Evolutionary conservation across 192 early-diverging fungal genomes (phyloP).

Genomic region (Dissophora ornata): DNA sequence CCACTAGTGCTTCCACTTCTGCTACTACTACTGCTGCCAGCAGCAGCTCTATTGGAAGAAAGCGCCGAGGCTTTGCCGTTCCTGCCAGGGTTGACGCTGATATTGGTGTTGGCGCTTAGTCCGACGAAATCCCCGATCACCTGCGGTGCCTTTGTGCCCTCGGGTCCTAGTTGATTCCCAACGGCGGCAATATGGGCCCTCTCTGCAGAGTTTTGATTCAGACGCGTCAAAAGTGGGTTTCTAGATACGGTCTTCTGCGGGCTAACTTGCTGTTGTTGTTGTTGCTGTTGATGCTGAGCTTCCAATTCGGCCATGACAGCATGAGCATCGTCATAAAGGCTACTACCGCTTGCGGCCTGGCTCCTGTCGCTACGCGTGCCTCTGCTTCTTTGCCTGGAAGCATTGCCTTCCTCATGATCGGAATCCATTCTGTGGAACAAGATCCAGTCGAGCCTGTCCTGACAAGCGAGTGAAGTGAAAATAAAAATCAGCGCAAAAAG

Average conservation of each 20-base stretch:
- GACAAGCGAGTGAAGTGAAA: no score
- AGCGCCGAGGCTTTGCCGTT: no score
- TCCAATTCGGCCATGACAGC: no score
- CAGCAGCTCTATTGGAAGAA: neutral
- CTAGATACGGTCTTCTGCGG: no score
- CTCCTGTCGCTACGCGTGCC: neutral
- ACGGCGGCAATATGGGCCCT: slow-evolving; percentile 27
- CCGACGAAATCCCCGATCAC: slow-evolving; percentile 40
- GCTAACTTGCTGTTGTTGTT: no score
- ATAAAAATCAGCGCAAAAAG: no score
- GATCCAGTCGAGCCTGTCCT: neutral
- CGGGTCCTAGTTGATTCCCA: slow-evolving; percentile 20
- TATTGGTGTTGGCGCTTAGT: neutral
- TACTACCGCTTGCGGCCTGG: no score
- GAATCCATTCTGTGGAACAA: slow-evolving; percentile 17
- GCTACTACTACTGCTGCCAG: neutral
- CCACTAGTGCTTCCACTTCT: neutral
- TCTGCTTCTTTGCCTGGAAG: neutral
- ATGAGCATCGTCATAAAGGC: no score
- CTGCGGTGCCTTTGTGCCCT: slow-evolving; percentile 14
- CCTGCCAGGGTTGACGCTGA: neutral
- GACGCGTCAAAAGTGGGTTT: slow-evolving; percentile 31
- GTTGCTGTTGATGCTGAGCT: no score
- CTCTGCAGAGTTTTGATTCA: slow-evolving; percentile 34
- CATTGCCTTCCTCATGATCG: slow-evolving; percentile 1